Evolutionary conservation across 108 stramenopile genomes (phyloP), one percentile per base, ranked within the genome.

Genomic region (Skeletonema menzelii): DNA sequence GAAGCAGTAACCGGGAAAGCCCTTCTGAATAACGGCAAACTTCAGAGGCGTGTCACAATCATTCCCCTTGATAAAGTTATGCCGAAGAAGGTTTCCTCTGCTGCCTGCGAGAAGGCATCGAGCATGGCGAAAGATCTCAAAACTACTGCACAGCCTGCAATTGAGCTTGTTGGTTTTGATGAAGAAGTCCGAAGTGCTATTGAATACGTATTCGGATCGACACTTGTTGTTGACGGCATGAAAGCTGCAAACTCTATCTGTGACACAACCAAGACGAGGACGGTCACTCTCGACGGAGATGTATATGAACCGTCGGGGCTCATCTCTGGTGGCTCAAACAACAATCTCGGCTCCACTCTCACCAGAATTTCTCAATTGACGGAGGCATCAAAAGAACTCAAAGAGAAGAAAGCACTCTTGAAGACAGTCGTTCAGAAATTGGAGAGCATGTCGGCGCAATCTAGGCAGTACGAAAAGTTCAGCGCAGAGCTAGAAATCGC

Each of bases 261-360:
- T 47, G 97, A 98, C 76, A 78, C 85, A 7, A 95, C 97, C 32
- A 91, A 91, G 57, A 91, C 94, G 17, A 86, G 88, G 31, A 96
- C 96, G 13, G 98, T 99, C 5, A 99, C 99, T 24, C 72, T 97
- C 27, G 95, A 97, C 27, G 99, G 99, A 35, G 99, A 99, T 70
- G 88, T 96, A 15, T 98, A 95, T 75, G 98, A 99, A 71, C 99
- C 99, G 0, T 88, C 95, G 3, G 99, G 99, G 27, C 98, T 97
- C 15, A 96, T 99, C 44, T 95, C 97, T 37, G 98, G 98, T 59
- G 97, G 97, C 8, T 95, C 95, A 1, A 81, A 82, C 38, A 80
- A 87, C 65, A 87, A 88, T 42, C 72, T 94, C 40, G 92, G 92
- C 8, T 80, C 89, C 3, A 93, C 88, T n/a, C 82, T 97, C n/a